A percentile compares a stretch with the other conserved stretches of the same genome.
phyloP scores from a whole-genome alignment of 805 yeast genomes.

The Blastobotrys mokoenaii region DNA sequence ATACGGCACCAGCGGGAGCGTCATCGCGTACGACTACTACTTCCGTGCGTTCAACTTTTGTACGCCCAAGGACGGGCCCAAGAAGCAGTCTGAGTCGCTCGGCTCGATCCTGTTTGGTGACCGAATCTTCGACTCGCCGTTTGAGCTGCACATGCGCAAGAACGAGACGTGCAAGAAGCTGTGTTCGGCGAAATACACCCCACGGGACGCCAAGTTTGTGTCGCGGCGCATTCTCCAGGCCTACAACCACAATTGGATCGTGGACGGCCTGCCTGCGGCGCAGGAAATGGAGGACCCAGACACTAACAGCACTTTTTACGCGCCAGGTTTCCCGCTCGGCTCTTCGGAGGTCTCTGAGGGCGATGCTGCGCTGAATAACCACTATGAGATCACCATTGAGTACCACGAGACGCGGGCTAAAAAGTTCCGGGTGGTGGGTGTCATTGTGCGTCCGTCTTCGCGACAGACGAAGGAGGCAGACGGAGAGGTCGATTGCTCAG shows the following conservation, averaged over 20 bases:
- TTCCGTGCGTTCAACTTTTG: slow-evolving; percentile 80
- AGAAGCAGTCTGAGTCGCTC: slow-evolving; percentile 75
- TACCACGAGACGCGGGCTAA: slow-evolving; percentile 68
- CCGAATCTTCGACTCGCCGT: slow-evolving; percentile 89
- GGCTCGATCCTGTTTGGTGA: slow-evolving; percentile 95
- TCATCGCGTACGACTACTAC: slow-evolving; percentile 47
- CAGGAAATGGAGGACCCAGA: slow-evolving; percentile 36
- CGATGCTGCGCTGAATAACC: slow-evolving; percentile 63
- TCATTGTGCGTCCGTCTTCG: slow-evolving; percentile 65
- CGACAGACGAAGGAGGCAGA: slow-evolving; percentile 30
- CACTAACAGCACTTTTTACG: slow-evolving; percentile 57
- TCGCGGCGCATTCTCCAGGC: slow-evolving; percentile 73
- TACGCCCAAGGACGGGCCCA: slow-evolving; percentile 53
- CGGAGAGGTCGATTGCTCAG: slow-evolving; percentile 20
- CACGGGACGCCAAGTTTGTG: slow-evolving; percentile 64
- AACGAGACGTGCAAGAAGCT: slow-evolving; percentile 58
- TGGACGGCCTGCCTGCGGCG: slow-evolving; percentile 94
- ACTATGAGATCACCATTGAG: slow-evolving; percentile 69
- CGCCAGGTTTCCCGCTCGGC: slow-evolving; percentile 78
- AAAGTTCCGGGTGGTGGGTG: slow-evolving; percentile 84
- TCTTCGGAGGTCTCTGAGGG: slow-evolving; percentile 43
- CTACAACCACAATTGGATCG: slow-evolving; percentile 82
- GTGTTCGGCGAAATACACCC: slow-evolving; percentile 53
- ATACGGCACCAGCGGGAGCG: slow-evolving; percentile 19
- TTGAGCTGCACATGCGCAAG: slow-evolving; percentile 68